Evolutionary conservation across 495 filamentous ascomycete species (phyloP).

Genomic region (Penicillium coprophilum): DNA sequence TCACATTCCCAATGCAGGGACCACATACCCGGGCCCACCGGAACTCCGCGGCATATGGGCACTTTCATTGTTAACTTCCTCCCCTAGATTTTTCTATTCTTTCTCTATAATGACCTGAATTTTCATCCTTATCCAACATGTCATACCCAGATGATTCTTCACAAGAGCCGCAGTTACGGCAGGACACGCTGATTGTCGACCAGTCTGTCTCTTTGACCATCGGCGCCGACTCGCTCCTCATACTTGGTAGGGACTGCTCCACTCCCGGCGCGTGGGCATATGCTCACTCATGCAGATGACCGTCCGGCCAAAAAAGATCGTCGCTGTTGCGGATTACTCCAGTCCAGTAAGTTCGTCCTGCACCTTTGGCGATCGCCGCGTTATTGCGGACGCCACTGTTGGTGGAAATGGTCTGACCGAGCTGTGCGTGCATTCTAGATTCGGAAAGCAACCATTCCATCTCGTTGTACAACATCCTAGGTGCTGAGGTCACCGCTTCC

Average conservation of each 20-base stretch:
- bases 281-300: constrained; percentile 29
- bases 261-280: neutral
- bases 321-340: constrained; percentile 38
- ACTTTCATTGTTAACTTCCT: neutral
- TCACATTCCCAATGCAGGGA: neutral
- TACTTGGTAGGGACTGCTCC: constrained; percentile 52
- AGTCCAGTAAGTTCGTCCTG: constrained; percentile 33
- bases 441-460: constrained; percentile 53
- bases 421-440: constrained; percentile 10
- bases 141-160: constrained; percentile 21
- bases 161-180: constrained; percentile 21
- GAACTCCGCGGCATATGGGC: constrained; percentile 13
- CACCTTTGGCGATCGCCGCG: constrained; percentile 16
- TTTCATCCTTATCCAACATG: constrained; percentile 26
- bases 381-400: constrained; percentile 9
- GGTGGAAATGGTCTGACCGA: constrained; percentile 18
- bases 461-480: constrained; percentile 81
- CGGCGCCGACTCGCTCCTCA: constrained; percentile 61
- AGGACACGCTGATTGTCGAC: constrained; percentile 51
- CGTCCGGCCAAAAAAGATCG: constrained; percentile 36
- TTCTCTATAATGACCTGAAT: constrained; percentile 6
- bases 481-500: constrained; percentile 62
- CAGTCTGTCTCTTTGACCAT: constrained; percentile 61
- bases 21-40: constrained; percentile 9
- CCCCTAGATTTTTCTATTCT: neutral